Base-by-base conservation (phyloP, 331 rosid species). In the Malus hybrid region DNA sequence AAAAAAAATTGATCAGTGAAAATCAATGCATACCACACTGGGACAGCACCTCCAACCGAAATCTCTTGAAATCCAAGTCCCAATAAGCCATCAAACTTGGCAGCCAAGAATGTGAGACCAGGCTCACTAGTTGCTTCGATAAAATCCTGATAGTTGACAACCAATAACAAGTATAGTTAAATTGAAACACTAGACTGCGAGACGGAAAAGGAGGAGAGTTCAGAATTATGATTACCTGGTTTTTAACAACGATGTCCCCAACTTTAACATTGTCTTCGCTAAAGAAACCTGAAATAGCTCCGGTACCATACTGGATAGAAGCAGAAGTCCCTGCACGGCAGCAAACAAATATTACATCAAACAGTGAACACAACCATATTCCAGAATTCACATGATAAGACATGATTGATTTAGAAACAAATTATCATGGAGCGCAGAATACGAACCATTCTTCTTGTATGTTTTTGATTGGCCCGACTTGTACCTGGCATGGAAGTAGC, bases 11-110 rank as follows among this genome's bases (percentile, higher is more conserved):
- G 50, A 61, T 63, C 22, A 3, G 16, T 62, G 24, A 53, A 62
- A 76, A 76, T 26, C 76, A 72, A 66, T 36, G 42, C 42, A 55
- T 90, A 95, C 99, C 99, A 95, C 79, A 92, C 81, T 71, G 99
- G 99, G 82, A 88, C 91, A 73, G 96, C 73, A 48, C 24, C 19
- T 70, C 91, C 97, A 62, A 89, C 96, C 24, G 97, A 82, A 80
- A 92, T 92, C 88, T 95, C 99, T 78, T 87, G 96, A 84, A 95
- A 95, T 75, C 97, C 99, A 79, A 95, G 97, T 72, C 99, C 99
- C 29, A 95, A 77, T 58, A 95, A 46, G 60, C 99, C 99, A 85
- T 95, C 99, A 63, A 92, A 95, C 87, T 89, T 92, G 56, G 93
- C 96, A 6, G 84, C 66, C 77, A 87, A 63, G 84, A 93, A 93